These are phyloP conservation scores for Gonium pectorale DNA, from an alignment of 139 green algal species.

Conservation along the genomic window DNA sequence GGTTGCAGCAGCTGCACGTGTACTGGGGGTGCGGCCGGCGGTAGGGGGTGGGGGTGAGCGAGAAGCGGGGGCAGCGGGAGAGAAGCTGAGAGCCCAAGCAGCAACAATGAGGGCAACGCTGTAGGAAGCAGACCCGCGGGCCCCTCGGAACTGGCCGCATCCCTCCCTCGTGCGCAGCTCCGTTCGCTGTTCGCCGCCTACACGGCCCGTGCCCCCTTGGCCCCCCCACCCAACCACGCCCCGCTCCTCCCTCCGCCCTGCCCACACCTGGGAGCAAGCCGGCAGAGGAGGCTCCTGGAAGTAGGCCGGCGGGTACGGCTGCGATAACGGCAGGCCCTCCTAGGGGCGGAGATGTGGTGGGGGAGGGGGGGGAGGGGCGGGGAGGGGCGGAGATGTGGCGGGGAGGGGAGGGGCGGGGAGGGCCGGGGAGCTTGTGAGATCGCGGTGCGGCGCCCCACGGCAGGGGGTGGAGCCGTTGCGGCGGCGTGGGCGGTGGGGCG, in stretches of 20 bases:
- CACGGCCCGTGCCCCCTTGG: not conserved
- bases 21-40: not conserved
- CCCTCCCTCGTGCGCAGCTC: not conserved
- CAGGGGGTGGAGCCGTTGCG: no score
- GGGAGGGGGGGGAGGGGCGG: not conserved
- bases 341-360: not conserved
- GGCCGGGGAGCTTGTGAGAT: not conserved
- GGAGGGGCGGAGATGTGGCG: no score
- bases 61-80: not conserved
- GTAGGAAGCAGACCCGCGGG: not conserved
- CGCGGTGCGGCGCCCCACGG: no score
- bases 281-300: not conserved
- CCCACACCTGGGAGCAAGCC: slow-evolving; percentile 18
- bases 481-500: no score
- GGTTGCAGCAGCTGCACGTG: slow-evolving; percentile 38
- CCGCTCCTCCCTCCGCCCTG: not conserved
- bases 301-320: slow-evolving; percentile 39
- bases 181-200: not conserved
- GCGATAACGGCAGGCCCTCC: slow-evolving; percentile 29
- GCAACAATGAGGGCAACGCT: not conserved
- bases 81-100: no score
- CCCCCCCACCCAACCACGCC: not conserved
- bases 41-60: not conserved
- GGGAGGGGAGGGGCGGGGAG: not conserved
- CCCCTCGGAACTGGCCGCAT: not conserved